phyloP scores from a whole-genome alignment of 2,329 filamentous ascomycete species.

The Xylaria sp. region DNA sequence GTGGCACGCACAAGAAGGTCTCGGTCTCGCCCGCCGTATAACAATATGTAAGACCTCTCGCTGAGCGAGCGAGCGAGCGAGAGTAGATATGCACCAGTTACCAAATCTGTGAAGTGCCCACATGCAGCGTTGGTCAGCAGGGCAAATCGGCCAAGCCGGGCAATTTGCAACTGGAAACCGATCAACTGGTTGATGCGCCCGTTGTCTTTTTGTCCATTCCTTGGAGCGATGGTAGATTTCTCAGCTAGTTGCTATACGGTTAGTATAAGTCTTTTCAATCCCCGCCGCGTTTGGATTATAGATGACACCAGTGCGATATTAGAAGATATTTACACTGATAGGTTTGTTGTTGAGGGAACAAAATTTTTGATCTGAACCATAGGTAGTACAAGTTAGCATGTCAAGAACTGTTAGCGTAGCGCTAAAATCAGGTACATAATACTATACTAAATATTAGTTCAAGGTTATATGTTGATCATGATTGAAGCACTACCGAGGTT shows the following conservation, averaged over 20 bases:
- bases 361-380: neutral
- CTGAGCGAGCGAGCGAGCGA: constrained; percentile 25
- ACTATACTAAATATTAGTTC: neutral
- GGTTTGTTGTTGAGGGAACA: neutral
- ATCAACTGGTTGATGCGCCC: constrained; percentile 18
- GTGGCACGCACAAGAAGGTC: constrained; percentile 3
- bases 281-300: constrained; percentile 5
- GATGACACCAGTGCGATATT: constrained; percentile 10
- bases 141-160: constrained; percentile 36
- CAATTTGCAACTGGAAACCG: constrained; percentile 24
- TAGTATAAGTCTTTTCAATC: neutral
- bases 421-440: constrained; percentile 3
- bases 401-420: neutral
- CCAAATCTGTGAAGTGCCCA: constrained; percentile 25
- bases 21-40: constrained; percentile 19
- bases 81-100: constrained; percentile 20
- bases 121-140: constrained; percentile 37
- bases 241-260: neutral
- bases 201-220: neutral
- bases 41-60: constrained; percentile 13
- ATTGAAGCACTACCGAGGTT: neutral
- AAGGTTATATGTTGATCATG: neutral
- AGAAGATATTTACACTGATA: neutral
- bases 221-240: neutral
- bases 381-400: neutral